phyloP scores from a whole-genome alignment of 108 stramenopile genomes.

The Cyclotella kingstonii region DNA sequence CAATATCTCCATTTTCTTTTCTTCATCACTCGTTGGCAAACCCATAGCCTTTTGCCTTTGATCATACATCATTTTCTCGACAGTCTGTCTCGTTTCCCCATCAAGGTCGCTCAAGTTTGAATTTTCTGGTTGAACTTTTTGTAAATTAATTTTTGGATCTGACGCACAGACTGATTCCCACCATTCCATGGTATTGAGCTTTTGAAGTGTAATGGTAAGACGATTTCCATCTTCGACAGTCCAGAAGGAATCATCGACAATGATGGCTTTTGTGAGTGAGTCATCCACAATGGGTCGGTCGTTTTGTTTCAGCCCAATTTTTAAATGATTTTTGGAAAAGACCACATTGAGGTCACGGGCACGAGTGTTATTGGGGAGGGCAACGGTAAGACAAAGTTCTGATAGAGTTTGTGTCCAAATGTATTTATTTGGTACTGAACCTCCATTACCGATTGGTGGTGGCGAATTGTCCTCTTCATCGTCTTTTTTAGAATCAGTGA shows the following conservation, averaged over 20 bases:
- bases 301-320: slow-evolving; percentile 72
- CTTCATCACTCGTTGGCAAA: slow-evolving; percentile 95
- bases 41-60: slow-evolving; percentile 98
- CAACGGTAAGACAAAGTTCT: slow-evolving; percentile 83
- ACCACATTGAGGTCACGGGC: slow-evolving; percentile 84
- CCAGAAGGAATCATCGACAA: slow-evolving; percentile 99
- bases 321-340: slow-evolving; percentile 80
- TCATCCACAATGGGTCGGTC: slow-evolving; percentile 75
- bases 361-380: slow-evolving; percentile 88
- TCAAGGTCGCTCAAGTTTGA: slow-evolving; percentile 93
- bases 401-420: slow-evolving; percentile 97
- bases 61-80: slow-evolving; percentile 99
- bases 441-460: slow-evolving; percentile 95
- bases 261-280: slow-evolving; percentile 82
- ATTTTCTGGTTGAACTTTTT: slow-evolving; percentile 97
- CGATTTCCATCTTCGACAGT: slow-evolving; percentile 95
- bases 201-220: slow-evolving; percentile 80
- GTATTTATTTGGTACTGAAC: slow-evolving; percentile 85
- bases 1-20: slow-evolving; percentile 88
- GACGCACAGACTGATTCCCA: slow-evolving; percentile 91
- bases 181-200: slow-evolving; percentile 98
- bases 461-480: slow-evolving; percentile 54
- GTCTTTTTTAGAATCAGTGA: slow-evolving; percentile 17
- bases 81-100: slow-evolving; percentile 97
- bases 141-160: slow-evolving; percentile 94